Conservation (phyloP, 2,329 filamentous ascomycete genomes). For the Plenodomus tracheiphilus region DNA sequence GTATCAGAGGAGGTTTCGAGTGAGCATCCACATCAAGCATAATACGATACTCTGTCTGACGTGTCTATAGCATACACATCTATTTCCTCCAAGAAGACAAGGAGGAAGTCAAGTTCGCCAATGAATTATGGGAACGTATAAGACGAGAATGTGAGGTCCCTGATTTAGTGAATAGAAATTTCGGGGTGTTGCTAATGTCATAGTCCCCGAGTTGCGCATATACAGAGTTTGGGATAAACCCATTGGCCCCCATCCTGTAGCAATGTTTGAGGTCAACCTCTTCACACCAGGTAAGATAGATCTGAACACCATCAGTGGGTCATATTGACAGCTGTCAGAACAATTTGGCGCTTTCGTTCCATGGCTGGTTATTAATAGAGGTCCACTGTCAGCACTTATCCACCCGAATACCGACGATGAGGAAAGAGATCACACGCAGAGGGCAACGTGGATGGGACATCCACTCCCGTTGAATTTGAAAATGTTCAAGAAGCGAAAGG, state of each 20-base stretch:
- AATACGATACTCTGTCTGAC: background rate
- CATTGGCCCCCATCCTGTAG: constrained; percentile 78
- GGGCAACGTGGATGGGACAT: constrained; percentile 76
- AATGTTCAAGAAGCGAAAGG: constrained; percentile 48
- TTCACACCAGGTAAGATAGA: constrained; percentile 64
- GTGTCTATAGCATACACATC: constrained; percentile 64
- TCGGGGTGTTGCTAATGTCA: background rate
- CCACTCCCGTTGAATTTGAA: constrained; percentile 63
- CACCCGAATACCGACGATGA: constrained; percentile 80
- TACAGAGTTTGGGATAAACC: constrained; percentile 78
- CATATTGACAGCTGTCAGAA: constrained; percentile 42
- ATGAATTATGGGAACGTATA: constrained; percentile 75
- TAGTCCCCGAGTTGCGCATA: constrained; percentile 82
- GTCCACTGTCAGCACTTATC: constrained; percentile 75
- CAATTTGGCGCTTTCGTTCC: constrained; percentile 89
- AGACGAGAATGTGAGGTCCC: constrained; percentile 70
- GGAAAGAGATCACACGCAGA: constrained; percentile 65
- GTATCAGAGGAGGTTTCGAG: constrained; percentile 74
- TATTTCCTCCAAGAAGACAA: constrained; percentile 72
- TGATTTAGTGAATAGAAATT: background rate
- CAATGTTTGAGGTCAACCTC: constrained; percentile 92
- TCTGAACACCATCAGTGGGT: background rate
- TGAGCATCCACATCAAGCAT: constrained; percentile 7
- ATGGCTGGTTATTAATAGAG: constrained; percentile 81
- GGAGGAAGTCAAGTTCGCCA: constrained; percentile 68